Evolutionary conservation across 768 basidiomycete genomes (phyloP).

Genomic region (Lactarius indigo): DNA sequence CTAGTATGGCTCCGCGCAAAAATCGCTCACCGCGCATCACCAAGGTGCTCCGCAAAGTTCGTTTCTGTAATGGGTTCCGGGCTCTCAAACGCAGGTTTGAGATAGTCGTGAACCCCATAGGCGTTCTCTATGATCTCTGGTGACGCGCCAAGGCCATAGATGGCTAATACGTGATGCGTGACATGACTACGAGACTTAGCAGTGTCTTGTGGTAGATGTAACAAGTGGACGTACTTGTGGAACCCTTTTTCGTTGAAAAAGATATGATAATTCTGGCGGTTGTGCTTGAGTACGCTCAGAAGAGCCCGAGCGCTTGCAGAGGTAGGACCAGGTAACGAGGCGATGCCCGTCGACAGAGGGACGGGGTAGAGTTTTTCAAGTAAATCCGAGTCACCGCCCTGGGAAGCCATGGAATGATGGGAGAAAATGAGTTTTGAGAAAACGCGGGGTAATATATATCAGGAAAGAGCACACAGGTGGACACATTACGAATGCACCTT

Average conservation of each 20-base stretch:
- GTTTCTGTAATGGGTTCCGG: conserved; percentile 43
- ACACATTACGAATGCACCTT: not conserved
- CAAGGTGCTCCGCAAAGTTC: conserved; percentile 55
- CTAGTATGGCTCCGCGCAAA: not conserved
- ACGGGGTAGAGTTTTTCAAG: conserved; percentile 14
- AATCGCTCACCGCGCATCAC: conserved; percentile 46
- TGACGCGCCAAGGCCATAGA: conserved; percentile 58
- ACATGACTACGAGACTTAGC: conserved; percentile 41
- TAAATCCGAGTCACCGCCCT: not conserved
- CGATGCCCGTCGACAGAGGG: conserved; percentile 11
- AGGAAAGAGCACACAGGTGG: not conserved
- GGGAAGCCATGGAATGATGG: not conserved
- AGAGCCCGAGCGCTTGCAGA: conserved; percentile 7
- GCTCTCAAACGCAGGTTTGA: conserved; percentile 39
- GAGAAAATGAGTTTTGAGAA: not conserved
- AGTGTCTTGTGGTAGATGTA: not conserved
- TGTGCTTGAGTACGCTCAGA: conserved; percentile 39
- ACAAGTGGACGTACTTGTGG: conserved; percentile 31
- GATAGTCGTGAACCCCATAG: conserved; percentile 41
- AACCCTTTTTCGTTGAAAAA: conserved; percentile 46
- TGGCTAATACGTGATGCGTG: conserved; percentile 53
- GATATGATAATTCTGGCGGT: conserved; percentile 51
- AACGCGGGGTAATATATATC: not conserved
- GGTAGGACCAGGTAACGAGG: conserved; percentile 14
- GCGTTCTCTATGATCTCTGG: conserved; percentile 40